phyloP scores from a whole-genome alignment of 306 rosid species.

The Lithocarpus polystachyus region DNA sequence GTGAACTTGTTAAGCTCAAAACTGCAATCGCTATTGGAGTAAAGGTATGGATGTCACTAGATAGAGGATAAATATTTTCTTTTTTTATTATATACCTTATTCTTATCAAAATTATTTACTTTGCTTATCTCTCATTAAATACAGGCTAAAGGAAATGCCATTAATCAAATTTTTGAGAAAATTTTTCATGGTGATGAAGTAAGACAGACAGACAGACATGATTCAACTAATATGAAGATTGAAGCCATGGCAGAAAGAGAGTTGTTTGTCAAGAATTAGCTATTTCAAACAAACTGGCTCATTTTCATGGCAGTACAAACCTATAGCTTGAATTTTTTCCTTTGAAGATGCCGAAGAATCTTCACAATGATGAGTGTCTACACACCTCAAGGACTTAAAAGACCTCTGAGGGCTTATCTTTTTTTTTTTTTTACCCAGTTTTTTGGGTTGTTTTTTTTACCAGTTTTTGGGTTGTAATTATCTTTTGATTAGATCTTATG shows the following conservation, averaged over 20 bases:
- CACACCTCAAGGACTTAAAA: not conserved
- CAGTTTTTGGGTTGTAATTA: not conserved
- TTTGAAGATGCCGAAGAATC: not conserved
- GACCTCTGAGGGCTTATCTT: not conserved
- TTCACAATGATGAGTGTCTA: not conserved
- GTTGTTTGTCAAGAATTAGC: not conserved
- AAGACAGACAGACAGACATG: not conserved
- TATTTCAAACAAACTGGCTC: not conserved
- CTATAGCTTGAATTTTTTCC: not conserved
- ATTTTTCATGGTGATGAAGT: constrained; percentile 22
- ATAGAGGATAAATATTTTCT: not conserved
- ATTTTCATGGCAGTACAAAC: not conserved
- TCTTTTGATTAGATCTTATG: no score
- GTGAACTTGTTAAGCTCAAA: constrained; percentile 64
- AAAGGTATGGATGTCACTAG: constrained; percentile 44
- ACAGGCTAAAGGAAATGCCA: constrained; percentile 52
- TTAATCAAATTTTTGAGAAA: constrained; percentile 48
- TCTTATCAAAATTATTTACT: not conserved
- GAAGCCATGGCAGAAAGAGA: not conserved
- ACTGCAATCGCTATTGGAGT: constrained; percentile 86
- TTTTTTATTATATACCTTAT: not conserved
- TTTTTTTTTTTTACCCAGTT: not conserved
- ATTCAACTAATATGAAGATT: not conserved
- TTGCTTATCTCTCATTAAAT: constrained; percentile 12
- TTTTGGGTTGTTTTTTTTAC: not conserved